Percentiles rank a stretch among this genome's conserved stretches.
Conservation (phyloP, 306 rosid species). For the Citrullus mucosospermus region DNA sequence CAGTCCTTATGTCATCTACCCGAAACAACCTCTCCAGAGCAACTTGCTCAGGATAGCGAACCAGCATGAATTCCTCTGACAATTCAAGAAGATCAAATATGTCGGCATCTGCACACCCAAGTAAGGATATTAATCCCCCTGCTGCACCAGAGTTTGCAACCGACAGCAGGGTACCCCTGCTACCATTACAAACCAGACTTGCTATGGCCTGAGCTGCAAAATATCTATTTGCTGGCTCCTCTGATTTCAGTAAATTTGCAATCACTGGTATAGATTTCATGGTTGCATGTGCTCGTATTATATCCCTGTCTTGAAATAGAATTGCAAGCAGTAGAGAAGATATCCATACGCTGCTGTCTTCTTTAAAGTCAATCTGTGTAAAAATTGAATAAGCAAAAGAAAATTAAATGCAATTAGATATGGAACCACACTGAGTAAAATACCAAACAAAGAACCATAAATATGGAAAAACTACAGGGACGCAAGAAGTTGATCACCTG, state of each 20-base stretch:
- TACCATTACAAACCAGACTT: conserved; percentile 95
- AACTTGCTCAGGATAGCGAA: conserved; percentile 89
- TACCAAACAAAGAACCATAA: conserved; percentile 9
- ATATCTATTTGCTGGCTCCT: conserved; percentile 67
- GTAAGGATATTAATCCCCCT: conserved; percentile 82
- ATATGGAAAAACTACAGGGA: background rate
- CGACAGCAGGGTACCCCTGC: conserved; percentile 94
- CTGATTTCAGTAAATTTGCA: conserved; percentile 75
- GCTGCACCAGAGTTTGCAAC: conserved; percentile 99
- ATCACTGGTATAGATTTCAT: conserved; percentile 76
- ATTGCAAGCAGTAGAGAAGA: conserved; percentile 76
- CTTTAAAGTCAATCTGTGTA: conserved; percentile 69
- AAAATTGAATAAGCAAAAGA: conserved; percentile 17
- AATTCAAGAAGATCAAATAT: conserved; percentile 75
- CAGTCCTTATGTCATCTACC: conserved; percentile 94
- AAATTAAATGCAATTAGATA: conserved; percentile 10
- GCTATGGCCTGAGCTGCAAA: conserved; percentile 92
- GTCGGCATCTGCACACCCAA: conserved; percentile 89
- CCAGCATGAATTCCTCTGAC: conserved; percentile 88
- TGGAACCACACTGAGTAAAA: background rate
- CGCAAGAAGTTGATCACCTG: conserved; percentile 42
- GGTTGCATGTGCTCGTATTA: conserved; percentile 80
- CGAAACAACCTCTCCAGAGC: conserved; percentile 88
- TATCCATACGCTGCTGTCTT: conserved; percentile 87
- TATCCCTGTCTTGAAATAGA: conserved; percentile 87